Percentiles rank a stretch among this genome's conserved stretches.
Evolutionary conservation across 257 asterid genomes (phyloP).

Genomic region (Nicotiana paniculata): DNA sequence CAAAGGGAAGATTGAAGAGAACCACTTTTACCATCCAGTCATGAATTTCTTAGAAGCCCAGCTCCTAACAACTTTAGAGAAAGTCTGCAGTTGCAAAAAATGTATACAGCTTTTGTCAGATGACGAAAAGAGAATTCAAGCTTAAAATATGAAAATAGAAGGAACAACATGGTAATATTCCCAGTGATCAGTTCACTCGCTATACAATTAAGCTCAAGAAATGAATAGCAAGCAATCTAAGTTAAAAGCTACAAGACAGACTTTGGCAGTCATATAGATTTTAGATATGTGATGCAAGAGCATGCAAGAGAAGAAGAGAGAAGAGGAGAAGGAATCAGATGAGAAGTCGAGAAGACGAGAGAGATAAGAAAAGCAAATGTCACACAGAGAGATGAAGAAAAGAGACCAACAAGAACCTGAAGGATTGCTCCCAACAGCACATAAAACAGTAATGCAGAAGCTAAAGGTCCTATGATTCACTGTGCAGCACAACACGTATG

Average conservation of each 20-base stretch:
- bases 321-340: not conserved
- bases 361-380: not conserved
- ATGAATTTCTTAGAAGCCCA: constrained; percentile 97
- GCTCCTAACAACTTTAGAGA: constrained; percentile 87
- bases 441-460: not conserved
- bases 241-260: not conserved
- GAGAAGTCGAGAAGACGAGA: not conserved
- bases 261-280: not conserved
- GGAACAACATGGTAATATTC: not conserved
- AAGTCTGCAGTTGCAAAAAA: constrained; percentile 54
- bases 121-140: not conserved
- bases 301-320: not conserved
- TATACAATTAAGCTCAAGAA: not conserved
- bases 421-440: not conserved
- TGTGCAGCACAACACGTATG: not conserved
- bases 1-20: not conserved
- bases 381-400: not conserved
- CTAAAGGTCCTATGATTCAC: not conserved
- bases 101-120: constrained; percentile 5
- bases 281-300: not conserved
- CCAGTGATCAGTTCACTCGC: not conserved
- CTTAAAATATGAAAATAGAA: not conserved
- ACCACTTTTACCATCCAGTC: constrained; percentile 81
- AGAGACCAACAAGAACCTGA: not conserved
- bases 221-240: not conserved